phyloP scores from a whole-genome alignment of 257 asterid species.

The Cordia subcordata region DNA sequence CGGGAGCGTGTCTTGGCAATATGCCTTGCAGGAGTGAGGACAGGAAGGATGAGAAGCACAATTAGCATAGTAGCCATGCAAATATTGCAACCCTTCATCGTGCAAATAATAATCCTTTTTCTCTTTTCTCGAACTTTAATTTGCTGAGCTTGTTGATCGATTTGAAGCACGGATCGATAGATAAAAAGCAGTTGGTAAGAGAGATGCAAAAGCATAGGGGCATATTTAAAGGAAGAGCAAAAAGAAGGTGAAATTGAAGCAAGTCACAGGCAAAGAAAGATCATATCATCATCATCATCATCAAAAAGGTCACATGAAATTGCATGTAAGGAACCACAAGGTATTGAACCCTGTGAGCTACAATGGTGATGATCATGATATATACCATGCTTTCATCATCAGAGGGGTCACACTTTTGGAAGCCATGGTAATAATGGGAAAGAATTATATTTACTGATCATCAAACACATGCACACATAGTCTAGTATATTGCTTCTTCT shows the following conservation, averaged over 20 bases:
- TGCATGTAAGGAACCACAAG: constrained; percentile 35
- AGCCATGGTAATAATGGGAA: neutral
- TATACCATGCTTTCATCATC: neutral
- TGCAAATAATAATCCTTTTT: neutral
- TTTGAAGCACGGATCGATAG: neutral
- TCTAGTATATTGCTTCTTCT: too few relatives aligned
- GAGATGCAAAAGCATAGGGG: neutral
- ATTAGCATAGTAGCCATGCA: constrained; percentile 22
- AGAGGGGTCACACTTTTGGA: neutral
- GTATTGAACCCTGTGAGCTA: constrained; percentile 24
- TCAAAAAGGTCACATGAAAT: constrained; percentile 52
- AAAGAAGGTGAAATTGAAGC: constrained; percentile 40
- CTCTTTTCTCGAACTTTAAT: neutral
- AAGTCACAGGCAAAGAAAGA: constrained; percentile 53
- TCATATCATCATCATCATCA: neutral
- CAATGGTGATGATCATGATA: constrained; percentile 8
- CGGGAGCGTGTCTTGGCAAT: constrained; percentile 36
- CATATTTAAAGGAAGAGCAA: constrained; percentile 28
- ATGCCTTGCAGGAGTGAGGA: constrained; percentile 41
- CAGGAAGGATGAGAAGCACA: constrained; percentile 32
- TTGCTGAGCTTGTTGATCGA: neutral
- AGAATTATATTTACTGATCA: constrained; percentile 2
- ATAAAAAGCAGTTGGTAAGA: neutral
- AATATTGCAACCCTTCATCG: constrained; percentile 29
- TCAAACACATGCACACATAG: too few relatives aligned